phyloP scores from a whole-genome alignment of 306 rosid species.

The Mimosa pudica region DNA sequence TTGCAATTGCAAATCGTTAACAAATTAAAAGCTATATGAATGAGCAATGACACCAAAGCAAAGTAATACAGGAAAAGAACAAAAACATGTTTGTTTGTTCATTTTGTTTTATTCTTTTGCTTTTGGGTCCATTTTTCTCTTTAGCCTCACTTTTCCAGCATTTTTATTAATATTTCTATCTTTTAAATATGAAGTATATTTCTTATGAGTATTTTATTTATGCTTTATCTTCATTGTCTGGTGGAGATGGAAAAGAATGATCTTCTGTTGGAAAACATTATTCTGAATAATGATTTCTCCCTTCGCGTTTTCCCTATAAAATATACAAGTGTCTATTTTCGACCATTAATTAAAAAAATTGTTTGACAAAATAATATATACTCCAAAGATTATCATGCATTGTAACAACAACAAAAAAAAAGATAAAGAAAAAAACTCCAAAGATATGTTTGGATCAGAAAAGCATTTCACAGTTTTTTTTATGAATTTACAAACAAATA shows the following conservation, averaged over 20 bases:
- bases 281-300: slow-evolving; percentile 2
- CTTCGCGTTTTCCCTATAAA: neutral
- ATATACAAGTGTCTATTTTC: neutral
- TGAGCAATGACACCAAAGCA: neutral
- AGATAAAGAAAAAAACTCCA: neutral
- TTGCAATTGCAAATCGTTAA: neutral
- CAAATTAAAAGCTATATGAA: neutral
- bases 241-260: neutral
- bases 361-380: neutral
- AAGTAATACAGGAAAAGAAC: neutral
- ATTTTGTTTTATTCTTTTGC: neutral
- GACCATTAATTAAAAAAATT: neutral
- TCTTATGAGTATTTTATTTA: slow-evolving; percentile 8
- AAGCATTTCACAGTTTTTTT: neutral
- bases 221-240: neutral
- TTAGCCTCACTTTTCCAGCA: neutral
- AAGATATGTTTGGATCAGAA: neutral
- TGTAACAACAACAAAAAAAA: neutral
- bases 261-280: neutral
- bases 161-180: neutral
- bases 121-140: neutral
- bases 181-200: neutral
- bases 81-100: neutral
- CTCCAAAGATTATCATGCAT: neutral
- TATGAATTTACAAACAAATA: neutral